These are phyloP conservation scores for Talaromyces sp. DNA, from an alignment of 2,329 filamentous ascomycete species.

Conservation along the genomic window DNA sequence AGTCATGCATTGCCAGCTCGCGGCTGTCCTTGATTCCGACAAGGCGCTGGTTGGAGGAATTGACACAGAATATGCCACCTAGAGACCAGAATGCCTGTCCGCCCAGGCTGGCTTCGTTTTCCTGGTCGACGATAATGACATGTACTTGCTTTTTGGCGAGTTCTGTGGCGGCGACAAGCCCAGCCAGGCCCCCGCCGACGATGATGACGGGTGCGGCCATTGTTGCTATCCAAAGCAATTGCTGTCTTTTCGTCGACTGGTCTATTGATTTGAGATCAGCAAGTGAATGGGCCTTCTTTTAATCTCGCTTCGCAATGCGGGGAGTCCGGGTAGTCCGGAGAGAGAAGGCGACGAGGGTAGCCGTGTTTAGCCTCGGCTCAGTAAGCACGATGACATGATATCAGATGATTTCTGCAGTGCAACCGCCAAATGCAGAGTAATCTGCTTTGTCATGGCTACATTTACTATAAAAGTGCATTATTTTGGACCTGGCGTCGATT, in stretches of 20 bases:
- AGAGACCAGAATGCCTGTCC: conserved; percentile 62
- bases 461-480: too few relatives aligned
- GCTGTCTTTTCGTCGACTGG: neutral
- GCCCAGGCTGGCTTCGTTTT: conserved; percentile 52
- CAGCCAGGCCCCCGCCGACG: conserved; percentile 24
- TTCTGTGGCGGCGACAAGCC: conserved; percentile 26
- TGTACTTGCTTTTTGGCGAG: conserved; percentile 21
- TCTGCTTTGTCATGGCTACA: too few relatives aligned
- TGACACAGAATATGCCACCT: conserved; percentile 56
- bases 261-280: neutral
- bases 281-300: neutral
- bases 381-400: neutral
- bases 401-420: neutral
- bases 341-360: neutral
- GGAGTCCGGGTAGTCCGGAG: neutral
- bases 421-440: neutral
- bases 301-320: neutral
- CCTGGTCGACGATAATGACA: conserved; percentile 49
- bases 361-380: neutral
- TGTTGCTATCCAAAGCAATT: neutral
- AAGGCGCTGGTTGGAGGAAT: conserved; percentile 53
- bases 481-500: too few relatives aligned
- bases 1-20: conserved; percentile 55
- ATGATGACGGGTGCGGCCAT: conserved; percentile 18
- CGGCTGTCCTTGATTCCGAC: conserved; percentile 55